phyloP scores from a whole-genome alignment of 2,329 filamentous ascomycete species.

The Teratosphaeria gauchensis region DNA sequence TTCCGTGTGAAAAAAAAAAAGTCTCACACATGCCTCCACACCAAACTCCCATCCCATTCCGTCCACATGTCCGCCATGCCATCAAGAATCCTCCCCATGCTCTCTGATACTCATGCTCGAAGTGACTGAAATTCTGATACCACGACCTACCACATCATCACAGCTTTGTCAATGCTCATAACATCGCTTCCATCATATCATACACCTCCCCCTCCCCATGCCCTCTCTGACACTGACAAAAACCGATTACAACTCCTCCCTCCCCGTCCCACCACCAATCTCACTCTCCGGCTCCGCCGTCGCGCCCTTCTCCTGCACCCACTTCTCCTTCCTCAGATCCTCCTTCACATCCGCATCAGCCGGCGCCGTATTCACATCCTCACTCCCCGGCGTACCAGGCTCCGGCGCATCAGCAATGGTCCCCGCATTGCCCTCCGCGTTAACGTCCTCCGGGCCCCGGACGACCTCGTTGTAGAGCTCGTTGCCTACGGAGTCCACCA shows the following conservation, averaged over 20 bases:
- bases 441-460: constrained; percentile 22
- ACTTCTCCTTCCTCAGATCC: constrained; percentile 37
- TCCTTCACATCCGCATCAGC: constrained; percentile 31
- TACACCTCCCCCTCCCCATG: neutral
- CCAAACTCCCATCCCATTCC: no score
- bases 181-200: neutral
- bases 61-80: no score
- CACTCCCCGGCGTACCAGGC: constrained; percentile 41
- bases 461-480: constrained; percentile 50
- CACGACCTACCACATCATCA: neutral
- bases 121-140: no score
- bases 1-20: no score
- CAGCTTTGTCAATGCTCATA: neutral
- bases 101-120: no score
- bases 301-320: constrained; percentile 24
- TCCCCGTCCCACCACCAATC: constrained; percentile 10
- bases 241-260: constrained; percentile 14
- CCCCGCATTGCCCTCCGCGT: constrained; percentile 30
- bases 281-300: constrained; percentile 17
- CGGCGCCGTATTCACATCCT: constrained; percentile 29
- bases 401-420: constrained; percentile 47
- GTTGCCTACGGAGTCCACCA: constrained; percentile 71
- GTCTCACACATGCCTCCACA: no score
- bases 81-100: no score
- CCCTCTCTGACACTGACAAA: neutral